Evolutionary conservation across 1,139 yeast species (phyloP).

Genomic region (Lodderomyces theae): DNA sequence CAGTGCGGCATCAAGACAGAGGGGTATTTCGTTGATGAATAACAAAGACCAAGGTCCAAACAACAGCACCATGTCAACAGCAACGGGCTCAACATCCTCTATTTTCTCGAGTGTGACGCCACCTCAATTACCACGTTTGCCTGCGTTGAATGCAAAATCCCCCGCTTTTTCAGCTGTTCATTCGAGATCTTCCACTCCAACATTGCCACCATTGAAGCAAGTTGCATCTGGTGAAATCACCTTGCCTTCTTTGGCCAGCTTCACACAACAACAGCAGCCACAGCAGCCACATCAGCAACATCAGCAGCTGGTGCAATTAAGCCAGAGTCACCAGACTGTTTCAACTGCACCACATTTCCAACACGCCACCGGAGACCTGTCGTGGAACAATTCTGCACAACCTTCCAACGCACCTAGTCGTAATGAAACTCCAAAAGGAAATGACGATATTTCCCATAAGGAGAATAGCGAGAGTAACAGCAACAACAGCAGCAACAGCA

Average conservation of each 20-base stretch:
- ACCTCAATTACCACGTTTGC: constrained; percentile 11
- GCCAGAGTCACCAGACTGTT: too few species aligned
- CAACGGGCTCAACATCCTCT: constrained; percentile 9
- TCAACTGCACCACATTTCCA: too few species aligned
- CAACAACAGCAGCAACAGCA: constrained; percentile 15
- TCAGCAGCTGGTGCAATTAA: background rate
- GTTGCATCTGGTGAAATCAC: constrained; percentile 13
- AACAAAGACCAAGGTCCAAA: constrained; percentile 7
- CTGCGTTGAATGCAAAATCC: constrained; percentile 4
- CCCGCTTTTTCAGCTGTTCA: constrained; percentile 11
- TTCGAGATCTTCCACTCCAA: constrained; percentile 13
- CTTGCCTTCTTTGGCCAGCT: background rate
- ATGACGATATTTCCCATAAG: constrained; percentile 3
- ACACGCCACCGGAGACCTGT: constrained; percentile 6
- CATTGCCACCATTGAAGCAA: constrained; percentile 38
- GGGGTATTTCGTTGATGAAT: constrained; percentile 33
- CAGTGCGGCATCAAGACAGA: constrained; percentile 10
- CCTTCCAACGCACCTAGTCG: constrained; percentile 2
- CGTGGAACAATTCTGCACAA: constrained; percentile 7
- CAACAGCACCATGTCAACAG: background rate
- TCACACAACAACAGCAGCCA: constrained; percentile 4
- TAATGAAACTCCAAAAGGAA: constrained; percentile 7
- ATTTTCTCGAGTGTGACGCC: constrained; percentile 15
- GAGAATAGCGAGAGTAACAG: constrained; percentile 14
- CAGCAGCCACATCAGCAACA: constrained; percentile 3